Evolutionary conservation across 2,329 filamentous ascomycete genomes (phyloP).

Genomic region (Zarea fungicola): DNA sequence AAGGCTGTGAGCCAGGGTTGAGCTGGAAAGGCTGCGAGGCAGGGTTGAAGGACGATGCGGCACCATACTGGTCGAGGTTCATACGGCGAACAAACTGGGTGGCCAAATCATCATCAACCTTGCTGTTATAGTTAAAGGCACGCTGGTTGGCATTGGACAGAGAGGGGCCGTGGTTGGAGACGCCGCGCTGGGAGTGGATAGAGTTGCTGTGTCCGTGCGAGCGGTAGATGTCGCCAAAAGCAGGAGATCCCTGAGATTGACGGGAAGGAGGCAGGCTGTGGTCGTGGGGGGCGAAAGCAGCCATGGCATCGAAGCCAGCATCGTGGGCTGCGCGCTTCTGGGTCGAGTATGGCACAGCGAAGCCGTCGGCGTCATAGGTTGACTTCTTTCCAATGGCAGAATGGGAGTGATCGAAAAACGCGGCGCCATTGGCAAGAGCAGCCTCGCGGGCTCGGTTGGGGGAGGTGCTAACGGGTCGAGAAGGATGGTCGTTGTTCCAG

Average conservation of each 20-base stretch:
- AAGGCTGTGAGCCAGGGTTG: conserved; percentile 43
- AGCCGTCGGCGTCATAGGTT: conserved; percentile 22
- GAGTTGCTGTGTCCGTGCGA: conserved; percentile 39
- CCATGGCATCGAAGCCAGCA: conserved; percentile 33
- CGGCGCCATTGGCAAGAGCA: conserved; percentile 38
- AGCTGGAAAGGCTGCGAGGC: conserved; percentile 38
- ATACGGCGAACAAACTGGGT: conserved; percentile 29
- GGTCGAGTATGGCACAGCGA: conserved; percentile 21
- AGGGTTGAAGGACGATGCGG: conserved; percentile 23
- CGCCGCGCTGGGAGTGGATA: conserved; percentile 41
- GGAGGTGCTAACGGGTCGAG: conserved; percentile 49
- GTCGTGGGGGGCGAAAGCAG: conserved; percentile 38
- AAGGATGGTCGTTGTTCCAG: conserved; percentile 51
- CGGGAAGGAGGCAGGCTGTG: conserved; percentile 52
- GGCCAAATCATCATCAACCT: conserved; percentile 34
- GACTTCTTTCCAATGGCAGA: conserved; percentile 37
- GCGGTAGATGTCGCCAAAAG: conserved; percentile 28
- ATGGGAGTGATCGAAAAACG: conserved; percentile 43
- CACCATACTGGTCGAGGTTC: conserved; percentile 27
- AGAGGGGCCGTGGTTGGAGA: conserved; percentile 40
- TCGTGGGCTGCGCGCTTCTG: conserved; percentile 32
- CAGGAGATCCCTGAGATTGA: conserved; percentile 42
- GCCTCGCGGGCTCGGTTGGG: conserved; percentile 50
- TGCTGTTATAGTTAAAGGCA: conserved; percentile 32
- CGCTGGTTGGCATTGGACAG: conserved; percentile 37